Percentiles rank a stretch among this genome's conserved stretches.
phyloP scores from a whole-genome alignment of 2,329 filamentous ascomycete genomes.

The Neofusicoccum parvum region DNA sequence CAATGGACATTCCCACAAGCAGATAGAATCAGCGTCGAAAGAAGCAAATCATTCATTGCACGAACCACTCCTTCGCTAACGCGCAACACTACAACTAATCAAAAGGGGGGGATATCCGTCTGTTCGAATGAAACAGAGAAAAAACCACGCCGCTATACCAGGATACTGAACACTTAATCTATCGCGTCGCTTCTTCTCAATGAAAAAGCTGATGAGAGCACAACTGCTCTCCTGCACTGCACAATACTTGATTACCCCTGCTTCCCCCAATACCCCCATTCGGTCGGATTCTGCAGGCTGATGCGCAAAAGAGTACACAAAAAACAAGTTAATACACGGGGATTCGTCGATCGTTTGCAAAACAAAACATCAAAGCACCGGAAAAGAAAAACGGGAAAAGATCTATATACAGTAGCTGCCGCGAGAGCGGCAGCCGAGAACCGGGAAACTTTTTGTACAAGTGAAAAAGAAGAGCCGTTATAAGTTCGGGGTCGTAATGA shows the following conservation, averaged over 20 bases:
- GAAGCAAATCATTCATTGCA: background rate
- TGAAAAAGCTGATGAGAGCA: background rate
- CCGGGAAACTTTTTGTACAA: background rate
- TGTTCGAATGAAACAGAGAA: background rate
- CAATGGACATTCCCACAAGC: too few species aligned
- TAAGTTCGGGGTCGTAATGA: constrained; percentile 7
- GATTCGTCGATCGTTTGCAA: constrained; percentile 9
- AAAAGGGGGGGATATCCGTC: background rate
- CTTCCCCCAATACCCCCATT: too few species aligned
- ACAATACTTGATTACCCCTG: too few species aligned
- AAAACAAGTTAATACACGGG: background rate
- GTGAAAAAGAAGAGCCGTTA: constrained; percentile 1
- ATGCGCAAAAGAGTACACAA: background rate
- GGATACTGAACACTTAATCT: background rate
- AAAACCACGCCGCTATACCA: background rate
- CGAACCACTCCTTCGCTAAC: background rate
- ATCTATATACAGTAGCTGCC: background rate
- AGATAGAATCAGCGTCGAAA: background rate
- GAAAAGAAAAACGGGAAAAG: background rate
- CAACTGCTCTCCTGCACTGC: background rate
- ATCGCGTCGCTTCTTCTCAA: background rate
- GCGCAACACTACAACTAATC: background rate
- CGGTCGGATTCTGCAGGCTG: too few species aligned
- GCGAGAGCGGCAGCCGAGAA: background rate
- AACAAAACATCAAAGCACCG: background rate